Conservation (phyloP, 1,284 basidiomycete genomes). For the Puccinia horiana region DNA sequence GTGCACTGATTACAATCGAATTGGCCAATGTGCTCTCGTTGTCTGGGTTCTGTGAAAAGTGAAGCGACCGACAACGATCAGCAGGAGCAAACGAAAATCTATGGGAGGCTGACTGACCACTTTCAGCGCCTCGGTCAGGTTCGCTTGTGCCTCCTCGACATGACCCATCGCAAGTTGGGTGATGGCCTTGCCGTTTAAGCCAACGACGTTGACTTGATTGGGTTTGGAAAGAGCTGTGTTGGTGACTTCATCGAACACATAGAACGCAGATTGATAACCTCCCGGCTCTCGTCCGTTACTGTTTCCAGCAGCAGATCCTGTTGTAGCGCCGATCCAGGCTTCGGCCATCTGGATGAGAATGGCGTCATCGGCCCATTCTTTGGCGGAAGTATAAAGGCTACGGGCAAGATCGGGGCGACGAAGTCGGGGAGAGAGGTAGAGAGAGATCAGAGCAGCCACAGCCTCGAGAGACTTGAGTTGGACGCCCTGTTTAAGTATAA, state of each 20-base stretch:
- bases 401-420: slow-evolving; percentile 81
- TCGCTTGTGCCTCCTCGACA: slow-evolving; percentile 76
- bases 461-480: slow-evolving; percentile 60
- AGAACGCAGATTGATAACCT: slow-evolving; percentile 66
- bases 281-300: slow-evolving; percentile 27
- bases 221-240: slow-evolving; percentile 62
- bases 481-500: slow-evolving; percentile 46
- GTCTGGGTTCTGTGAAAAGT: slow-evolving; percentile 23
- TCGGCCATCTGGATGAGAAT: slow-evolving; percentile 84
- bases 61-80: neutral
- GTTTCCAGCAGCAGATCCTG: slow-evolving; percentile 63
- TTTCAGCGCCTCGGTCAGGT: slow-evolving; percentile 74
- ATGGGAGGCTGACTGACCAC: slow-evolving; percentile 16
- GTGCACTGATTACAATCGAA: slow-evolving; percentile 24
- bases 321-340: slow-evolving; percentile 78
- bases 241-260: slow-evolving; percentile 89
- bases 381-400: slow-evolving; percentile 75
- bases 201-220: slow-evolving; percentile 67
- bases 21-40: slow-evolving; percentile 45
- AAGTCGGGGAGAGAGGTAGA: slow-evolving; percentile 72
- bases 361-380: slow-evolving; percentile 83
- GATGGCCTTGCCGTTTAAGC: slow-evolving; percentile 79
- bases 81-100: neutral
- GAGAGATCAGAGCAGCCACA: slow-evolving; percentile 75
- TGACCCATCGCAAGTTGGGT: slow-evolving; percentile 79